Evolutionary conservation across 2,329 filamentous ascomycete genomes (phyloP).

Genomic region (Penicillium sp.): DNA sequence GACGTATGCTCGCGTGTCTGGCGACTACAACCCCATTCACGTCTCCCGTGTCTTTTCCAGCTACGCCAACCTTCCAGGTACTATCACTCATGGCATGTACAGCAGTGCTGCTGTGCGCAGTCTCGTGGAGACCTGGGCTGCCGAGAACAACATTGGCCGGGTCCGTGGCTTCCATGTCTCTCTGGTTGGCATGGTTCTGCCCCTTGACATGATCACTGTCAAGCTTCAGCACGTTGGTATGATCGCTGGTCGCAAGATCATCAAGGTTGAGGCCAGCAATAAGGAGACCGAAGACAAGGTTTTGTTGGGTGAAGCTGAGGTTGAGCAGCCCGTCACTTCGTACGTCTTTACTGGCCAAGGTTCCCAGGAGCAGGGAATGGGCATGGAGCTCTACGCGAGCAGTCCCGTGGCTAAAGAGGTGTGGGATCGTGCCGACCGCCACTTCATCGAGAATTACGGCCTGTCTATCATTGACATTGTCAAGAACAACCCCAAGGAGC

Average conservation of each 20-base stretch:
- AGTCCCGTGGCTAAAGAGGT: slow-evolving; percentile 94
- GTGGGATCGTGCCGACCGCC: slow-evolving; percentile 96
- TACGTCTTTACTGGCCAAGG: slow-evolving; percentile 99
- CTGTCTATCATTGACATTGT: slow-evolving; percentile 99
- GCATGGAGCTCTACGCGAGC: slow-evolving; percentile 96
- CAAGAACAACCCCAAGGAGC: slow-evolving; percentile 98
- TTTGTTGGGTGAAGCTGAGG: slow-evolving; percentile 88
- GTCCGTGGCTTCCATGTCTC: slow-evolving; percentile 96
- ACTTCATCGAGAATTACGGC: slow-evolving; percentile 97
- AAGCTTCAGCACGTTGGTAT: slow-evolving; percentile 96
- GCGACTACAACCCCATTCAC: slow-evolving; percentile 98
- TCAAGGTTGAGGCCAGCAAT: slow-evolving; percentile 96
- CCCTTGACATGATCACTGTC: slow-evolving; percentile 91
- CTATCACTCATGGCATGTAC: slow-evolving; percentile 99
- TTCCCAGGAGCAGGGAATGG: slow-evolving; percentile 98
- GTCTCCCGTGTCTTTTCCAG: slow-evolving; percentile 94
- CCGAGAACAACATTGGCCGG: slow-evolving; percentile 96
- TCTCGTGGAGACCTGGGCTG: slow-evolving; percentile 96
- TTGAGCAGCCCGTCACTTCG: slow-evolving; percentile 92
- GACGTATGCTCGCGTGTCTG: slow-evolving; percentile 94
- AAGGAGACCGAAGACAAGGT: slow-evolving; percentile 96
- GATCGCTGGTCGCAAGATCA: slow-evolving; percentile 97
- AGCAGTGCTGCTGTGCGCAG: slow-evolving; percentile 94
- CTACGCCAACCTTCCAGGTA: slow-evolving; percentile 93
- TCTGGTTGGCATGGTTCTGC: slow-evolving; percentile 97